A percentile compares a stretch with the other conserved stretches of the same genome.
These are phyloP conservation scores for Fusarium dlaminii DNA, from an alignment of 2,329 filamentous ascomycete species.

Conservation along the genomic window DNA sequence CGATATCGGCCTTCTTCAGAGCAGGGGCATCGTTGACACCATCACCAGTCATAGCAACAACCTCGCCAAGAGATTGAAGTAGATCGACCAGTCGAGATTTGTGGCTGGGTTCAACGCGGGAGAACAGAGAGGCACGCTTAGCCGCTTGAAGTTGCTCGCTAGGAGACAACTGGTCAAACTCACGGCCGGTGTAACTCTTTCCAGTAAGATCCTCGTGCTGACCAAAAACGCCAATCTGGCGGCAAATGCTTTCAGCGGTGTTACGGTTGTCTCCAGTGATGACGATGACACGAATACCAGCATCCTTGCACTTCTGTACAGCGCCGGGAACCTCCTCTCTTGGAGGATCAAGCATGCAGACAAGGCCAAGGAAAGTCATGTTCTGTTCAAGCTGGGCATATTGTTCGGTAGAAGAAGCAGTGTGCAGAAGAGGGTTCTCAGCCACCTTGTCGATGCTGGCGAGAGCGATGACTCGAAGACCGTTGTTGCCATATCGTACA, in stretches of 20 bases:
- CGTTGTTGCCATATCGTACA: conserved; percentile 88
- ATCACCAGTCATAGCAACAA: conserved; percentile 99
- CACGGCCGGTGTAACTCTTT: conserved; percentile 94
- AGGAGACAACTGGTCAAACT: conserved; percentile 88
- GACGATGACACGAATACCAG: conserved; percentile 95
- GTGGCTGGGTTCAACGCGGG: conserved; percentile 92
- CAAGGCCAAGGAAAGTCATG: conserved; percentile 92
- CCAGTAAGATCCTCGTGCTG: conserved; percentile 82
- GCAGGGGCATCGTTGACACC: conserved; percentile 98
- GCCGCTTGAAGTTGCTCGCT: conserved; percentile 85
- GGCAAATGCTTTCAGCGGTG: conserved; percentile 97
- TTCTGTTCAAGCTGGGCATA: conserved; percentile 91
- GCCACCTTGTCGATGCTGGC: conserved; percentile 83
- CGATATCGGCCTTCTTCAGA: conserved; percentile 98
- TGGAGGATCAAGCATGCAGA: conserved; percentile 96
- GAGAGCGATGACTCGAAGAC: conserved; percentile 93
- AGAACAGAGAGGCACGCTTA: conserved; percentile 89
- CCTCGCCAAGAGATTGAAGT: conserved; percentile 89
- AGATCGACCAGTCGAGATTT: conserved; percentile 98
- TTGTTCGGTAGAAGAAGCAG: conserved; percentile 82
- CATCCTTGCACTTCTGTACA: conserved; percentile 88
- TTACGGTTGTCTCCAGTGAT: conserved; percentile 99
- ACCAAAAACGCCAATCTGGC: conserved; percentile 94
- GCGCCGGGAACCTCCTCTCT: conserved; percentile 89
- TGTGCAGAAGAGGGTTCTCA: conserved; percentile 73